These are phyloP conservation scores for Quercus gilva DNA, from an alignment of 306 rosid species.

Conservation along the genomic window DNA sequence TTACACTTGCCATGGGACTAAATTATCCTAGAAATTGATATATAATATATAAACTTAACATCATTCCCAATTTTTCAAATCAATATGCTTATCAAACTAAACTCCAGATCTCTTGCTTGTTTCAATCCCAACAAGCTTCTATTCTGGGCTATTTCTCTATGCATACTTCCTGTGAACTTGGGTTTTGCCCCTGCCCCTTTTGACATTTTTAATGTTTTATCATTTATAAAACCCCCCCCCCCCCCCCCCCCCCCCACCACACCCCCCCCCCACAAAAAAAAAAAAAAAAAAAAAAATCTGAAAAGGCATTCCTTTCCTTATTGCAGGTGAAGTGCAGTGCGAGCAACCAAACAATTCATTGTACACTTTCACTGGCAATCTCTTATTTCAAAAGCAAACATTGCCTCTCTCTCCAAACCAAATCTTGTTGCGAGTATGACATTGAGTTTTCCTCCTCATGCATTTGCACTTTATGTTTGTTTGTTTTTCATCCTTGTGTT, in stretches of 20 bases:
- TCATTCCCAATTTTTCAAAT: too few relatives aligned
- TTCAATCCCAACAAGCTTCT: neutral
- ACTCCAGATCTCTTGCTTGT: neutral
- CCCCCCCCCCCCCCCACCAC: too few relatives aligned
- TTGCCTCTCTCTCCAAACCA: constrained; percentile 84
- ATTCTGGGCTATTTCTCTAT: neutral
- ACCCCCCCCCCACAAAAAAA: too few relatives aligned
- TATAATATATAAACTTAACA: too few relatives aligned
- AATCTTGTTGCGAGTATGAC: constrained; percentile 72
- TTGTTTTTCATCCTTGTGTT: constrained; percentile 14
- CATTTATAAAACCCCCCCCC: too few relatives aligned
- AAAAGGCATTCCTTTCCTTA: constrained; percentile 11
- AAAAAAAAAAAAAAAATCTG: neutral
- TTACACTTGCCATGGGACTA: too few relatives aligned
- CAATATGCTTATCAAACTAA: too few relatives aligned
- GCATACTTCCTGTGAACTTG: neutral
- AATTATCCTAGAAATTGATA: too few relatives aligned
- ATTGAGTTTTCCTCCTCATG: constrained; percentile 7
- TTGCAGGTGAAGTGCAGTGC: constrained; percentile 91
- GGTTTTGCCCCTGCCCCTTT: neutral
- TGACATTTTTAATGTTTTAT: too few relatives aligned
- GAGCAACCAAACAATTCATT: constrained; percentile 96
- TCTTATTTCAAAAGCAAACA: constrained; percentile 74
- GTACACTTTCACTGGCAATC: constrained; percentile 92
- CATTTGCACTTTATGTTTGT: constrained; percentile 12